phyloP scores from a whole-genome alignment of 1,139 yeast species.

The Martiniozyma asiatica region DNA sequence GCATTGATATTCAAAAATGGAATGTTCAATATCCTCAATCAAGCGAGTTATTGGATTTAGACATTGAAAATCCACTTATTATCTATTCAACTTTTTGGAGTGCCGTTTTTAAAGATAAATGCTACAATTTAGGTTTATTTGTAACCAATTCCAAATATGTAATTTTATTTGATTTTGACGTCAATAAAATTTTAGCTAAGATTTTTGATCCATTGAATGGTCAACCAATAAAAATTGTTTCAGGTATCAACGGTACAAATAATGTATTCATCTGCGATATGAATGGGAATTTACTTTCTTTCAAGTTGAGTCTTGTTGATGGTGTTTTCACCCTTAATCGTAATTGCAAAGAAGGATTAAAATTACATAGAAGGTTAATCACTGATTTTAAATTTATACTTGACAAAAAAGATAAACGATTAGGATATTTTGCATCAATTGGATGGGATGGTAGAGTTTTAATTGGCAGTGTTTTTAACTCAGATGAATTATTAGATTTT shows the following conservation, averaged over 20 bases:
- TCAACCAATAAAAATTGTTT: conserved; percentile 14
- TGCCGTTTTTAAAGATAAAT: conserved; percentile 6
- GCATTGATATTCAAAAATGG: conserved; percentile 15
- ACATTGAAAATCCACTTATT: conserved; percentile 14
- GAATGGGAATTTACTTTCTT: conserved; percentile 21
- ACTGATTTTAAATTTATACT: conserved; percentile 25
- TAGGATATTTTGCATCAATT: conserved; percentile 36
- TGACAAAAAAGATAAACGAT: conserved; percentile 11
- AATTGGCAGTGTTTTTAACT: conserved; percentile 21
- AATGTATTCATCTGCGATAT: conserved; percentile 24
- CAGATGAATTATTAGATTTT: conserved; percentile 7
- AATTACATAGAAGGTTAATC: conserved; percentile 32
- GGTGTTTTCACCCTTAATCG: too few species aligned
- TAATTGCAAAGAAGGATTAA: conserved; percentile 5
- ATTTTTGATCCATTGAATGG: conserved; percentile 11
- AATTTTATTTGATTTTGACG: conserved; percentile 16
- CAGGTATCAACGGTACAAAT: conserved; percentile 14
- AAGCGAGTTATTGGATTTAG: conserved; percentile 8
- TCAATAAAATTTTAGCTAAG: conserved; percentile 8
- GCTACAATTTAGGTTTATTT: conserved; percentile 14
- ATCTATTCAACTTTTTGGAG: conserved; percentile 13
- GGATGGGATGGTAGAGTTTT: conserved; percentile 50
- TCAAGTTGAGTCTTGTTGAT: conserved; percentile 6
- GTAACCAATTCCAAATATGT: conserved; percentile 18
- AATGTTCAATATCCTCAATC: conserved; percentile 14